Base-by-base conservation (phyloP, 352 stramenopile species). In the Stramenopiles sp. region DNA sequence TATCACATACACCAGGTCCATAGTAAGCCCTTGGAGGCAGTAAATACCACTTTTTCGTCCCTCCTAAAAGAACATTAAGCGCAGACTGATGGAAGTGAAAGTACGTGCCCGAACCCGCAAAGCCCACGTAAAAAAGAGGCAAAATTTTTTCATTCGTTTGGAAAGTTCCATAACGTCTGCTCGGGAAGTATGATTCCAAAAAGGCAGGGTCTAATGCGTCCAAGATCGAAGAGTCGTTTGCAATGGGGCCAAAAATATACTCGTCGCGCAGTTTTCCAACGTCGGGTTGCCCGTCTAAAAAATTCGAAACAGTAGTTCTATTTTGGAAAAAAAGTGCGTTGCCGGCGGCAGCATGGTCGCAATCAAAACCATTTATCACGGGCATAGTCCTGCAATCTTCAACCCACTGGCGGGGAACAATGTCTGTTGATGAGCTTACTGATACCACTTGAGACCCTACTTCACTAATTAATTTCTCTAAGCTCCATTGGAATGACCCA, bases 281-380 rank as follows among this genome's bases (percentile, higher is more conserved):
- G 43, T 63, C 25, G 43, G 12, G 25, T 63, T 12, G 12, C 12
- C 43, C 43, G 25, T 63, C 43, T 12, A 63, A 18, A 63, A 63
- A 18, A 63, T 63, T 63, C 12, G 12, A 18, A 18, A 63, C 43
- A 25, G 43, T 18, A 25, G 25, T 63, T 63, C 25, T 12, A 63
- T 63, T 12, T 63, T 63, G 43, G 25, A 63, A 63, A 25, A 63
- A 63, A 63, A 63, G 43, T 63, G 43, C 43, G 25, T 63, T 63
- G 25, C 25, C 12, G 12, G 12, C 25, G 25, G 12, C 43, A 18
- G 25, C 12, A 63, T 63, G 25, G 12, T 63, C 25, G 25, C 43
- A 63, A 63, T 63, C 25, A n/a, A n/a, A n/a, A n/a, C n/a, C n/a
- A n/a, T n/a, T n/a, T n/a, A n/a, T n/a, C n/a, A n/a, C n/a, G n/a